Evolutionary conservation across 1,284 basidiomycete genomes (phyloP).

Genomic region (Ustilago trichophora): DNA sequence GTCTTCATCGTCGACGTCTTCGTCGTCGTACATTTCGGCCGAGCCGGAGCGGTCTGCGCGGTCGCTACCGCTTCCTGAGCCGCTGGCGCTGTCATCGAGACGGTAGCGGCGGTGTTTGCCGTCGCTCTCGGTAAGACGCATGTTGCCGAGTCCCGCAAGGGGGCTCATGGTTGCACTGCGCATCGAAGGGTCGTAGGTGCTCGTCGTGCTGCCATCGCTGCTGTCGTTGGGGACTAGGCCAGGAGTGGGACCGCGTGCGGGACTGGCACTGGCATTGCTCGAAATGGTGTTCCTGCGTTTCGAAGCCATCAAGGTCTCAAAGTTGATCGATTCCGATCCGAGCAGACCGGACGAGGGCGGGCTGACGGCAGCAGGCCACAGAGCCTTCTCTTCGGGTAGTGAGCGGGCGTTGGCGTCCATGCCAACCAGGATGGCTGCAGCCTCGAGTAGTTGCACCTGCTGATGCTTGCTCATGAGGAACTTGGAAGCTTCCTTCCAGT

Average conservation of each 20-base stretch:
- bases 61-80: conserved; percentile 35
- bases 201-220: conserved; percentile 45
- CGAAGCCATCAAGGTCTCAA: conserved; percentile 63
- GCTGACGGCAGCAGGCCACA: conserved; percentile 72
- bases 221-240: conserved; percentile 43
- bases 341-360: conserved; percentile 68
- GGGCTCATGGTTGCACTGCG: conserved; percentile 47
- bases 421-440: conserved; percentile 84
- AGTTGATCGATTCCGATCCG: conserved; percentile 67
- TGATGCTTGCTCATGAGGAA: conserved; percentile 95
- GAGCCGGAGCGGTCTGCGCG: conserved; percentile 40
- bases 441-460: conserved; percentile 96
- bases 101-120: conserved; percentile 27
- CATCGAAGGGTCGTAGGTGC: conserved; percentile 44
- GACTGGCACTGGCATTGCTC: conserved; percentile 39
- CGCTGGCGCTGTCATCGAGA: conserved; percentile 39
- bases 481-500: conserved; percentile 95
- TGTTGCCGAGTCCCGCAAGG: conserved; percentile 39
- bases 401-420: conserved; percentile 74
- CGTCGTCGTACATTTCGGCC: conserved; percentile 61
- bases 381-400: conserved; percentile 87
- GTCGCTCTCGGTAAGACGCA: conserved; percentile 28
- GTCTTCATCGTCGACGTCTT: conserved; percentile 49
- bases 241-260: conserved; percentile 40
- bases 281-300: conserved; percentile 49